Evolutionary conservation across 371 early-diverging fungal species (phyloP), one percentile per base, ranked within the genome.

Genomic region (Entomophthora muscae): DNA sequence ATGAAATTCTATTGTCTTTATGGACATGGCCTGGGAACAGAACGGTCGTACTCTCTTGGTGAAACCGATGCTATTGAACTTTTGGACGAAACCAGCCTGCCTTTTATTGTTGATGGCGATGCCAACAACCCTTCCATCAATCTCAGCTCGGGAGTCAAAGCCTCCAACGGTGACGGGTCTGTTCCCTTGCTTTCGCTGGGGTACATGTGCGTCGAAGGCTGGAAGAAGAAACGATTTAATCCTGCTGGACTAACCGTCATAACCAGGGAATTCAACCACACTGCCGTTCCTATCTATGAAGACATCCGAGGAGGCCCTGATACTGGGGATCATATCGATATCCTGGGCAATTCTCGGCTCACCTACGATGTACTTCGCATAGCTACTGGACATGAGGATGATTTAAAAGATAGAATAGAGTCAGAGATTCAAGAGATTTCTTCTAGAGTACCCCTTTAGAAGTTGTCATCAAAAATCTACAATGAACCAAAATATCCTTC

Each of bases 161-260:
- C 62, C 32, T 57, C 69, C 51, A 63, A 68, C 60, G 90, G 96
- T 12, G 95, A 96, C 72, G 93, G 91, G 27, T 93, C 95, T 0
- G 95, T 95, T 0, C 93, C 93, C 0, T 67, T 95, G 27, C 63
- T 96, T 22, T 91, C 91, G 1, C 72, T 85, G 12, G 95, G 93
- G 10, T 93, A 89, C 71, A 96, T 97, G 96, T 90, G 94, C 59
- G 81, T 78, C 0, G 78, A 83, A 26, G 95, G 90, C 3, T 96
- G 98, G 98, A 82, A 79, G 60, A 83, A 83, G 64, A 78, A 80
- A 58, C 72, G 82, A 27, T 86, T 85, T 60, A 97, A 97, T 68
- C 96, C 95, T n/a, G 76, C 78, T 22, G 77, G 79, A 23, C 78
- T 86, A 59, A 75, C 78, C 21, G 77, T 93, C 2, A 78, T 90